These are phyloP conservation scores for Tetrahymena thermophila DNA, from an alignment of 73 alveolate genomes.

Conservation along the genomic window DNA sequence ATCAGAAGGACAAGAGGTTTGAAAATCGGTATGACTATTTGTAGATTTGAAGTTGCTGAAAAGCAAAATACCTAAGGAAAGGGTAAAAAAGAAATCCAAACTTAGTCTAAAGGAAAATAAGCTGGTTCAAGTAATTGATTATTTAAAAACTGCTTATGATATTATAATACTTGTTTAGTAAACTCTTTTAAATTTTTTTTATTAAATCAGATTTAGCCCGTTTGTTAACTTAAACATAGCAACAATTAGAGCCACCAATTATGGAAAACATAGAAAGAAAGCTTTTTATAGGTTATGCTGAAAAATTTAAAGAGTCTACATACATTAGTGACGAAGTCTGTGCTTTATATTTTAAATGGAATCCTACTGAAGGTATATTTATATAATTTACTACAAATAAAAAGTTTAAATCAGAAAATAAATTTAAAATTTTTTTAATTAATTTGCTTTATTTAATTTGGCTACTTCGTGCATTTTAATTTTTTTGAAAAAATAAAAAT, in stretches of 20 bases:
- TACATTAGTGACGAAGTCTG: conserved; percentile 75
- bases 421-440: background rate
- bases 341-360: conserved; percentile 64
- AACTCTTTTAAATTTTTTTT: background rate
- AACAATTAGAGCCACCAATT: conserved; percentile 64
- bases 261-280: conserved; percentile 73
- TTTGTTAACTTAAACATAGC: conserved; percentile 5
- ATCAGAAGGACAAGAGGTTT: conserved; percentile 44
- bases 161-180: background rate
- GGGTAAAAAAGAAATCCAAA: conserved; percentile 32
- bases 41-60: conserved; percentile 45
- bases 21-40: conserved; percentile 51
- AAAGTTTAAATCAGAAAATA: background rate
- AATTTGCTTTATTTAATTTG: background rate
- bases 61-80: conserved; percentile 28
- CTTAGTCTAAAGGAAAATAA: background rate
- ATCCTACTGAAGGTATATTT: conserved; percentile 61
- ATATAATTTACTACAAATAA: no score
- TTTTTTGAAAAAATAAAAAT: background rate
- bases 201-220: conserved; percentile 25
- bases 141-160: no score
- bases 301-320: conserved; percentile 66
- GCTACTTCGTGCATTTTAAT: no score
- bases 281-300: conserved; percentile 62
- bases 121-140: background rate